A percentile compares a stretch with the other conserved stretches of the same genome.
Conservation (phyloP, 257 asterid species). For the Nicotiana otophora region DNA sequence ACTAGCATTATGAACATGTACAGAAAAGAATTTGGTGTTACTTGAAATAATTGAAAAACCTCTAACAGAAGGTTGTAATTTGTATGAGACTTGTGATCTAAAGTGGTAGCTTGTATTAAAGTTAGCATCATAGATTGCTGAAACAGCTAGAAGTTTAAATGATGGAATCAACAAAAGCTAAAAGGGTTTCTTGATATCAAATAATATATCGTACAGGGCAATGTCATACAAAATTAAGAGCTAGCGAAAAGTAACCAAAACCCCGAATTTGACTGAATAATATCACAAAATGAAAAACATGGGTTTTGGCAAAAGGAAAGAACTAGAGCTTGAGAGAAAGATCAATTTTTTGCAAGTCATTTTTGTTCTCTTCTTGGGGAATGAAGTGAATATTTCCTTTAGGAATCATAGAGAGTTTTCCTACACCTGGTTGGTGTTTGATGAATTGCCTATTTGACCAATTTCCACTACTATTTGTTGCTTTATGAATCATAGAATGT, state of each 20-base stretch:
- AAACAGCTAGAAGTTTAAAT: too few species aligned
- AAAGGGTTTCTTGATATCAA: background rate
- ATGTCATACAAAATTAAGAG: background rate
- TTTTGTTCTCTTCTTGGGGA: background rate
- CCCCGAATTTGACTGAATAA: too few species aligned
- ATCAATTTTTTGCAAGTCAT: conserved; percentile 15
- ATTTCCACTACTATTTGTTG: background rate
- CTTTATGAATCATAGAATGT: conserved; percentile 18
- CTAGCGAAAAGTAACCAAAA: too few species aligned
- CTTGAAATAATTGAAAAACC: too few species aligned
- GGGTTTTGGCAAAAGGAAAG: background rate
- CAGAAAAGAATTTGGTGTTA: too few species aligned
- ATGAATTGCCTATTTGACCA: background rate
- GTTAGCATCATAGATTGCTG: too few species aligned
- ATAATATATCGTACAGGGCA: background rate
- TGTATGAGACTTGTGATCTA: background rate
- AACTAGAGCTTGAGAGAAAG: conserved; percentile 21
- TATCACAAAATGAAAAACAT: background rate
- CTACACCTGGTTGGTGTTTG: conserved; percentile 9
- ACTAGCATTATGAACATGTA: too few species aligned
- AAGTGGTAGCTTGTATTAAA: too few species aligned
- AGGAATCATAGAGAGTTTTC: background rate
- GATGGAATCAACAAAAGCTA: background rate
- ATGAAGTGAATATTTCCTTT: background rate
- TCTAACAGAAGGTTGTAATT: background rate